Evolutionary conservation across 2,329 filamentous ascomycete genomes (phyloP).

Genomic region (Calonectria pauciramosa): DNA sequence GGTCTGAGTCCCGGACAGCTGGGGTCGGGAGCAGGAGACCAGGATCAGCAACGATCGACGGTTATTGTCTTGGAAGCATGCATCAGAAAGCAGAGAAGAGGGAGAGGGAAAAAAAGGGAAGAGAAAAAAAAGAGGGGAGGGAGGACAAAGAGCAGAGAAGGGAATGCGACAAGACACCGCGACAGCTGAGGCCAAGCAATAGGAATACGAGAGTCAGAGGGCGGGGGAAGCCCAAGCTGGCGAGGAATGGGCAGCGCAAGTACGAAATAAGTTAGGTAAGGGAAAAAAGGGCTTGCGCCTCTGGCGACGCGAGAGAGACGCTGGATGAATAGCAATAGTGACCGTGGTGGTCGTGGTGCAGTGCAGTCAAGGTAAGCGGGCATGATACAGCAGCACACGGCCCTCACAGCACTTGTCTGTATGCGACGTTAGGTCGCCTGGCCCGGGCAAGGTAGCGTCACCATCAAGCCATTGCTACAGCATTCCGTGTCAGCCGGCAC

Average conservation of each 20-base stretch:
- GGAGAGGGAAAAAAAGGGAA: background rate
- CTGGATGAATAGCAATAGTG: background rate
- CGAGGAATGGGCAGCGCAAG: conserved; percentile 1
- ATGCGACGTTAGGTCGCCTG: background rate
- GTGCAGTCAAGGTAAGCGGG: conserved; percentile 5
- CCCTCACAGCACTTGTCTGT: conserved; percentile 8
- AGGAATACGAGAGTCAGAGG: conserved; percentile 5
- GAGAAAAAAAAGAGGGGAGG: background rate
- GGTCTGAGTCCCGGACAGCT: conserved; percentile 6
- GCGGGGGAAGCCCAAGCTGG: conserved; percentile 14
- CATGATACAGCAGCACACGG: conserved; percentile 10
- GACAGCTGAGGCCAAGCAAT: conserved; percentile 3
- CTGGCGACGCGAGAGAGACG: background rate
- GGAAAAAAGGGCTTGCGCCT: background rate
- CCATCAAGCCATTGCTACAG: conserved; percentile 14
- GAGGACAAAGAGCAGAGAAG: background rate
- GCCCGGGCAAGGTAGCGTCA: conserved; percentile 14
- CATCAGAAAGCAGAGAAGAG: background rate
- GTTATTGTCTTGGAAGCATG: background rate
- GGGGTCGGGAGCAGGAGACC: background rate
- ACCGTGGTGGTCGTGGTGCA: background rate
- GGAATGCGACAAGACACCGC: background rate
- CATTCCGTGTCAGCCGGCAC: background rate
- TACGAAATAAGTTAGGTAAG: conserved; percentile 20
- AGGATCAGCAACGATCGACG: conserved; percentile 8